Evolutionary conservation across 352 stramenopile genomes (phyloP).

Genomic region (Globisporangium rhizosaccharum): DNA sequence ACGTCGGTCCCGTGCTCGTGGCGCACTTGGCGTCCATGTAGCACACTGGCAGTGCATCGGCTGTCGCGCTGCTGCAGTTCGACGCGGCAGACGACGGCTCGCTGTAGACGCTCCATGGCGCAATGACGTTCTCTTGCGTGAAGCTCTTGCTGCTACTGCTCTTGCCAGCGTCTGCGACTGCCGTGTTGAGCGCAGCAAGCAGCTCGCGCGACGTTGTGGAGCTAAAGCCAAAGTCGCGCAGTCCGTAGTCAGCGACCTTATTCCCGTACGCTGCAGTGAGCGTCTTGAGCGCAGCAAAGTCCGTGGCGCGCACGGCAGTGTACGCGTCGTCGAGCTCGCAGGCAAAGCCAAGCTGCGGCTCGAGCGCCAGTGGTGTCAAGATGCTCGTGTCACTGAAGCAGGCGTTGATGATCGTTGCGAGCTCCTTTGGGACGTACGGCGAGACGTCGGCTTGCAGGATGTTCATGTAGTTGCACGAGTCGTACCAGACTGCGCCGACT

Average conservation of each 20-base stretch:
- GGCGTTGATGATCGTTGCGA: conserved; percentile 54
- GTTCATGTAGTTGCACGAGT: conserved; percentile 80
- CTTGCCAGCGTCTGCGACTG: conserved; percentile 17
- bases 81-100: conserved; percentile 14
- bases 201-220: conserved; percentile 40
- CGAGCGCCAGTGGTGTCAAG: conserved; percentile 47
- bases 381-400: conserved; percentile 72
- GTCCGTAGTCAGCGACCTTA: conserved; percentile 40
- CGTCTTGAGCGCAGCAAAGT: conserved; percentile 34
- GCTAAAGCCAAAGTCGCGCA: conserved; percentile 65
- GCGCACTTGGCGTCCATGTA: conserved; percentile 63
- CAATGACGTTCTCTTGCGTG: conserved; percentile 56
- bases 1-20: conserved; percentile 1
- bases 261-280: conserved; percentile 39
- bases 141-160: conserved; percentile 15
- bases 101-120: conserved; percentile 49
- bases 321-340: conserved; percentile 67
- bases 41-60: conserved; percentile 41
- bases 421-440: conserved; percentile 57
- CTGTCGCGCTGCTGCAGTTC: conserved; percentile 22
- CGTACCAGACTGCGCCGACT: conserved; percentile 72
- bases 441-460: conserved; percentile 68
- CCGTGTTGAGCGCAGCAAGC: conserved; percentile 31
- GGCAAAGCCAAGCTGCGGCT: conserved; percentile 46
- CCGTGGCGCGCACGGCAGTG: conserved; percentile 26